Percentiles rank a stretch among this genome's conserved stretches.
Evolutionary conservation across 2,329 filamentous ascomycete species (phyloP).

Genomic region (Diaporthe vaccinii): DNA sequence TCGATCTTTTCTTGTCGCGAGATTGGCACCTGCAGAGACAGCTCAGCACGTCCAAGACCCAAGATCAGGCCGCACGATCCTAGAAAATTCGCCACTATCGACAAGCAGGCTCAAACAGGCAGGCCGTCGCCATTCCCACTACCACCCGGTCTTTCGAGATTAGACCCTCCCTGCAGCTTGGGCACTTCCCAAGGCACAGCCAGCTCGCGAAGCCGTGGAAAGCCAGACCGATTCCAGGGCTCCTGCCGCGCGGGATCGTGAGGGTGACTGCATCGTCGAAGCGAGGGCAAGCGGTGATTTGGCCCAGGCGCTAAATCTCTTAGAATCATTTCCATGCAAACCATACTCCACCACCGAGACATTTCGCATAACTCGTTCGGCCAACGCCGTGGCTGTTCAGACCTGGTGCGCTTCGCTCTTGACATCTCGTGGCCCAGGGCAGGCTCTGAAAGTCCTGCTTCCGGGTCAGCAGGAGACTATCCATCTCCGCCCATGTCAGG

Average conservation of each 20-base stretch:
- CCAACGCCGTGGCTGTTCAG: conserved; percentile 70
- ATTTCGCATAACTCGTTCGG: conserved; percentile 64
- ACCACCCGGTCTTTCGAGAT: conserved; percentile 8
- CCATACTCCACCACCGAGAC: conserved; percentile 59
- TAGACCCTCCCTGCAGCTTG: neutral
- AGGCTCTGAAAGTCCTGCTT: conserved; percentile 67
- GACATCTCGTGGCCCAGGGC: conserved; percentile 69
- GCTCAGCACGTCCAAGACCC: conserved; percentile 6
- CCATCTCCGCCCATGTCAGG: conserved; percentile 82
- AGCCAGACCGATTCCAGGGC: conserved; percentile 33
- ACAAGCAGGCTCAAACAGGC: conserved; percentile 26
- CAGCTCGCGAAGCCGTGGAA: neutral
- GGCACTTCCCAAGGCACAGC: conserved; percentile 3
- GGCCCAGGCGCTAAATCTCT: conserved; percentile 43
- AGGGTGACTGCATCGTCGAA: conserved; percentile 39
- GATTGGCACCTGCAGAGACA: conserved; percentile 32
- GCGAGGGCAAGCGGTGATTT: conserved; percentile 48
- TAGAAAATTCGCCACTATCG: conserved; percentile 29
- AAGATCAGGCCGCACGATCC: neutral
- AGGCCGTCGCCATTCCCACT: conserved; percentile 1
- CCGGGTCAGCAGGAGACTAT: conserved; percentile 71
- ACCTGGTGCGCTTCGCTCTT: conserved; percentile 67
- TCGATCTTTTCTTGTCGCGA: conserved; percentile 8
- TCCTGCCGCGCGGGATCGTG: conserved; percentile 40
- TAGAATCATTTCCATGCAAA: conserved; percentile 66